phyloP scores from a whole-genome alignment of 1,139 yeast species.

The Nakaseomyces sp. region DNA sequence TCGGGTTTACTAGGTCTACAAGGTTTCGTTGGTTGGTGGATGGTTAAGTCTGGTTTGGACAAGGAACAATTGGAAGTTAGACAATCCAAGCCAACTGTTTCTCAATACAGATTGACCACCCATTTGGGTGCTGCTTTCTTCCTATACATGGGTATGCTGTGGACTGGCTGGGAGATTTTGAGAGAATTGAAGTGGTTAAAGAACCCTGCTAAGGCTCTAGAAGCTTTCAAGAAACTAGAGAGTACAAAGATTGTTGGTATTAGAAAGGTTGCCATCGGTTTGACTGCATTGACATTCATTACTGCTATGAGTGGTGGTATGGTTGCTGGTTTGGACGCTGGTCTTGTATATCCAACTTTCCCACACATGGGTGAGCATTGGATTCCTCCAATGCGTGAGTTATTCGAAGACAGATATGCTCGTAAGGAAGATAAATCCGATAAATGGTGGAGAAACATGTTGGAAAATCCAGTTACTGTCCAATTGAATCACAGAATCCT shows the following conservation, averaged over 20 bases:
- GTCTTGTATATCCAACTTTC: conserved; percentile 88
- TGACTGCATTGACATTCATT: conserved; percentile 62
- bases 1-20: conserved; percentile 79
- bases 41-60: conserved; percentile 94
- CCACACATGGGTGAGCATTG: conserved; percentile 87
- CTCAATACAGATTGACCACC: conserved; percentile 89
- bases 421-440: conserved; percentile 63
- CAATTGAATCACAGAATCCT: conserved; percentile 83
- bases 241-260: conserved; percentile 52
- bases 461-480: conserved; percentile 95
- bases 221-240: conserved; percentile 44
- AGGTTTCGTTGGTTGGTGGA: conserved; percentile 99
- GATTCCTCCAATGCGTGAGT: conserved; percentile 63
- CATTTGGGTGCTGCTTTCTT: conserved; percentile 91
- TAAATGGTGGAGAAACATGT: conserved; percentile 80
- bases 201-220: conserved; percentile 47
- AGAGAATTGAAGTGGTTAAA: conserved; percentile 65
- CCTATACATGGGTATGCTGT: conserved; percentile 79
- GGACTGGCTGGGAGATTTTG: conserved; percentile 79
- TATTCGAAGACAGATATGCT: conserved; percentile 67
- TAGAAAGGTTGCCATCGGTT: conserved; percentile 45
- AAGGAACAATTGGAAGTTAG: conserved; percentile 70
- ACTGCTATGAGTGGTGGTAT: conserved; percentile 97
- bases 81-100: conserved; percentile 86
- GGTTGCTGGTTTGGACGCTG: conserved; percentile 98